phyloP scores from a whole-genome alignment of 768 basidiomycete genomes.

The Russula foetens region DNA sequence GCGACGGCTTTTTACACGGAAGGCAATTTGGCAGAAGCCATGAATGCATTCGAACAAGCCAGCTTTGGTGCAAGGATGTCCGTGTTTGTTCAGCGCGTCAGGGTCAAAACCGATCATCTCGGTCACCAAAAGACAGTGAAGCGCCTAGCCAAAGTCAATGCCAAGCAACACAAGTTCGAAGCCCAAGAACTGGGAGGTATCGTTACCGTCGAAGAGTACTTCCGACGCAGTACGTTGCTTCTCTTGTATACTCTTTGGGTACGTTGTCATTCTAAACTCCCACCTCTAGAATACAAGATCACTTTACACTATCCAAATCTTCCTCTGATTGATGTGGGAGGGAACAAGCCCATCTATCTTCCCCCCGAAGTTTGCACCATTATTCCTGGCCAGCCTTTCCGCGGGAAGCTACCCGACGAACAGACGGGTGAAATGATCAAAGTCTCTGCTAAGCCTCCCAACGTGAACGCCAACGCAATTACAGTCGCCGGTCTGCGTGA shows the following conservation, averaged over 20 bases:
- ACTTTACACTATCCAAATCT: constrained; percentile 31
- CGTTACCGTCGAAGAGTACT: constrained; percentile 42
- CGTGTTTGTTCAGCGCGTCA: constrained; percentile 58
- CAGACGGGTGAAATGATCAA: constrained; percentile 45
- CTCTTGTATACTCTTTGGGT: background rate
- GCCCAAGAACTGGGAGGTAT: constrained; percentile 32
- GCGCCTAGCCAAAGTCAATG: constrained; percentile 34
- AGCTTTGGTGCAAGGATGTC: constrained; percentile 52
- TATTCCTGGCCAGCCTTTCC: constrained; percentile 33
- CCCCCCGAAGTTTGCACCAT: constrained; percentile 45
- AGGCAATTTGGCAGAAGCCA: constrained; percentile 36
- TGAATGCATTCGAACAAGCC: constrained; percentile 36
- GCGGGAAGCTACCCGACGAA: constrained; percentile 48
- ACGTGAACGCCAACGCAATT: constrained; percentile 41
- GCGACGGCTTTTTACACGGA: constrained; percentile 40
- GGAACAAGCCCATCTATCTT: constrained; percentile 33
- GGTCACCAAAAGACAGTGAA: constrained; percentile 72
- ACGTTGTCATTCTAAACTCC: background rate
- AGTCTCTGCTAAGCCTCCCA: constrained; percentile 41
- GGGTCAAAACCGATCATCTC: constrained; percentile 60
- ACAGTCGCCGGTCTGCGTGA: constrained; percentile 33
- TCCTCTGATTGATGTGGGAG: constrained; percentile 43
- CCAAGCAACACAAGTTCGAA: constrained; percentile 34
- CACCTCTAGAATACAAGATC: constrained; percentile 35
- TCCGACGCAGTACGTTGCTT: constrained; percentile 33